Percentiles rank a stretch among this genome's conserved stretches.
Evolutionary conservation across 2,329 filamentous ascomycete genomes (phyloP).

Genomic region (Paraconiothyrium brasiliense): DNA sequence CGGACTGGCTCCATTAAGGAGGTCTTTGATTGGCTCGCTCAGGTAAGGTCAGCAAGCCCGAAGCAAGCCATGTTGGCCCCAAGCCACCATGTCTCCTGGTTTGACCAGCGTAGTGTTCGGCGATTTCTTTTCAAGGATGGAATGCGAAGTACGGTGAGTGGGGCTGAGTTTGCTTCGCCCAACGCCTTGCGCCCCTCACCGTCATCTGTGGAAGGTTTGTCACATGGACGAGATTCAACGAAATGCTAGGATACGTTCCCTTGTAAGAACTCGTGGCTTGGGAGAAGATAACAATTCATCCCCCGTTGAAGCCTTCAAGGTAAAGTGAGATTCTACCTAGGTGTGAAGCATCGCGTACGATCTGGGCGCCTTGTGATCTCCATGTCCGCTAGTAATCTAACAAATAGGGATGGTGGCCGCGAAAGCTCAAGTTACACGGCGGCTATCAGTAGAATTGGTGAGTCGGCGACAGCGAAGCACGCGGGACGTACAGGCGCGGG

Average conservation of each 20-base stretch:
- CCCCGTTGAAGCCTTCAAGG: no score
- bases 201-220: no score
- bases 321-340: no score
- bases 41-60: constrained; percentile 18
- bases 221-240: no score
- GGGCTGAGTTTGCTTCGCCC: neutral
- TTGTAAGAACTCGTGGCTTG: no score
- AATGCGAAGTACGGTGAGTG: constrained; percentile 30
- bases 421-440: neutral
- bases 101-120: constrained; percentile 3
- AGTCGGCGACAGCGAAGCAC: neutral
- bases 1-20: constrained; percentile 17
- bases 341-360: neutral
- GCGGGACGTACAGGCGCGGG: neutral
- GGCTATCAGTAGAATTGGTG: neutral
- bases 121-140: constrained; percentile 5
- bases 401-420: neutral
- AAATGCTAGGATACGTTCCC: no score
- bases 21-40: constrained; percentile 19
- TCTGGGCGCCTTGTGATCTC: neutral
- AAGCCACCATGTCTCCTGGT: constrained; percentile 12
- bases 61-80: neutral
- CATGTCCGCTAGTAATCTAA: neutral
- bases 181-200: neutral
- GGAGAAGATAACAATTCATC: no score